Percentiles rank a stretch among this genome's conserved stretches.
phyloP scores from a whole-genome alignment of 208 protist species.

The Acanthamoeba healyi region DNA sequence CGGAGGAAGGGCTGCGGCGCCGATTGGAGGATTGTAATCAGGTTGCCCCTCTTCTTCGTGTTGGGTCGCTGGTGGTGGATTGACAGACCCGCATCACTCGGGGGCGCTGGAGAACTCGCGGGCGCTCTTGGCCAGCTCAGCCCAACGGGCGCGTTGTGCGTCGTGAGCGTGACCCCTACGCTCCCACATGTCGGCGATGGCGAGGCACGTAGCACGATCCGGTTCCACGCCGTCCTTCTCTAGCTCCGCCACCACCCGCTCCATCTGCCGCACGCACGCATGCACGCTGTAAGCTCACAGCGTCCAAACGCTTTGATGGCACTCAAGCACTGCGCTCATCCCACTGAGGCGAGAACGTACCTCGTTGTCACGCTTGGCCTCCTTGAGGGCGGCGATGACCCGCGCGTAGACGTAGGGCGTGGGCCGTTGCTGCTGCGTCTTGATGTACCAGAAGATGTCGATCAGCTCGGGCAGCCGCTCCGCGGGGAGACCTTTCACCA shows the following conservation, averaged over 20 bases:
- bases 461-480: neutral
- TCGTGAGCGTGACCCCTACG: neutral
- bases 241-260: neutral
- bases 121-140: neutral
- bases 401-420: neutral
- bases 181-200: constrained; percentile 27
- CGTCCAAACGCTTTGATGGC: no score
- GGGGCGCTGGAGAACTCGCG: neutral
- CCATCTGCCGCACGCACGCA: neutral
- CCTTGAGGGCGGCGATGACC: neutral
- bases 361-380: neutral
- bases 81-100: no score
- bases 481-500: neutral
- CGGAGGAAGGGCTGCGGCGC: no score
- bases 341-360: neutral
- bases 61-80: no score
- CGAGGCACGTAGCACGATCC: neutral
- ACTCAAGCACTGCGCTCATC: neutral
- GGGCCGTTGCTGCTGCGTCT: neutral
- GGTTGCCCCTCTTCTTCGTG: no score
- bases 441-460: constrained; percentile 27
- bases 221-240: neutral
- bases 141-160: neutral
- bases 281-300: neutral
- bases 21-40: no score